A percentile compares a stretch with the other conserved stretches of the same genome.
These are phyloP conservation scores for Pyricularia sp. DNA, from an alignment of 2,329 filamentous ascomycete species.

Conservation along the genomic window DNA sequence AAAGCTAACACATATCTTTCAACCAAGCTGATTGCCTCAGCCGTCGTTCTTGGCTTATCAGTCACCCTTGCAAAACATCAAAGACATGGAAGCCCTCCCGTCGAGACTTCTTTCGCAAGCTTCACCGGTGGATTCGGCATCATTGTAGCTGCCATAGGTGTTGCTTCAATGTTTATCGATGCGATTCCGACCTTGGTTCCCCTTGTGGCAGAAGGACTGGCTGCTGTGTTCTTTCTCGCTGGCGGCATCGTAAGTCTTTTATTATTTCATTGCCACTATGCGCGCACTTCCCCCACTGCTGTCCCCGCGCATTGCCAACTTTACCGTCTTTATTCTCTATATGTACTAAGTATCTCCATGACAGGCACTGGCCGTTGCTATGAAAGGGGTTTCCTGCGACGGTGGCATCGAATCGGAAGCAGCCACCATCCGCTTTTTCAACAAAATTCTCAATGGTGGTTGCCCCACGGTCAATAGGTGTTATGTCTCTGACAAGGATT, in stretches of 20 bases:
- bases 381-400: slow-evolving; percentile 19
- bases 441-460: slow-evolving; percentile 21
- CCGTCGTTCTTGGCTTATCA: slow-evolving; percentile 21
- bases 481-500: neutral
- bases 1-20: neutral
- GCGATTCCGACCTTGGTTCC: slow-evolving; percentile 17
- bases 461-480: slow-evolving; percentile 7
- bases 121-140: slow-evolving; percentile 23
- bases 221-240: slow-evolving; percentile 21
- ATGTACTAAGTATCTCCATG: slow-evolving; percentile 10
- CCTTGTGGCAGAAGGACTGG: slow-evolving; percentile 17
- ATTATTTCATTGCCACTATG: neutral
- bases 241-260: slow-evolving; percentile 17
- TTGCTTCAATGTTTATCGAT: slow-evolving; percentile 18
- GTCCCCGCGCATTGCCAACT: neutral
- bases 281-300: too few relatives aligned
- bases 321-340: too few relatives aligned
- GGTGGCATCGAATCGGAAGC: slow-evolving; percentile 2
- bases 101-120: slow-evolving; percentile 21
- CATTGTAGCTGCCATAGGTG: slow-evolving; percentile 17
- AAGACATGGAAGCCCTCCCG: slow-evolving; percentile 14
- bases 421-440: slow-evolving; percentile 8
- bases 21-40: slow-evolving; percentile 19
- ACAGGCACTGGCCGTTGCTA: slow-evolving; percentile 18
- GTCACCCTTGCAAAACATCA: slow-evolving; percentile 22